Base-by-base conservation (phyloP, 768 basidiomycete species). In the Leccinum disarticulatum region DNA sequence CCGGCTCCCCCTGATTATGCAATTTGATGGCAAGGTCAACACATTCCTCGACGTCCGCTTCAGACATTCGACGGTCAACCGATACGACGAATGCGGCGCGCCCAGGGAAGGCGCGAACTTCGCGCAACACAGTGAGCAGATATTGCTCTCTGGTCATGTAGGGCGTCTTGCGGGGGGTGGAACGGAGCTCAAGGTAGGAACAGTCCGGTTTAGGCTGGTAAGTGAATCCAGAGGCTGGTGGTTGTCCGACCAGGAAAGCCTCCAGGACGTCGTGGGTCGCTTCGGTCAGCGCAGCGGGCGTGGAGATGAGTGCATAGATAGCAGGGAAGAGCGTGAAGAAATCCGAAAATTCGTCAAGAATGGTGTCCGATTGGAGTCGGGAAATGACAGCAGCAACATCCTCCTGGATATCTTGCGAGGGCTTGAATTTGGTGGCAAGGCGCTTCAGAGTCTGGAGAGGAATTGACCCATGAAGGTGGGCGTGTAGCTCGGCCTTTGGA, bases 401-500 rank as follows among this genome's bases (percentile, higher is more conserved):
- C 2, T 80, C 66, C 1, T 70, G 74, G 6, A 66, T 50, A 14
- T 64, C 52, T 64, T 71, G 33, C 0, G 73, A 54, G 6, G 62
- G 56, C 56, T 15, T 50, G 46, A 70, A 79, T 35, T 83, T 77
- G 9, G 65, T 63, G 0, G 87, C 88, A 14, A 94, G 83, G 8
- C 84, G 79, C 61, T 84, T 83, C 0, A 93, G 80, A 28, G 83
- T 73, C 0, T 74, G 55, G 27, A 92, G 74, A 1, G 92, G 92
- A 35, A 94, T 93, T 10, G 85, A 93, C 0, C 91, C 91, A 64
- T 93, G 93, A 4, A 93, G 81, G 67, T 93, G 91, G 0, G 91
- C 92, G 61, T 93, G 92, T 0, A 94, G 80, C 68, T 95, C 92
- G 1, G 91, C 90, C 72, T 94, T 94, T 10, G 88, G 88, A 0